phyloP scores from a whole-genome alignment of 257 asterid species.

The Rhazya stricta region DNA sequence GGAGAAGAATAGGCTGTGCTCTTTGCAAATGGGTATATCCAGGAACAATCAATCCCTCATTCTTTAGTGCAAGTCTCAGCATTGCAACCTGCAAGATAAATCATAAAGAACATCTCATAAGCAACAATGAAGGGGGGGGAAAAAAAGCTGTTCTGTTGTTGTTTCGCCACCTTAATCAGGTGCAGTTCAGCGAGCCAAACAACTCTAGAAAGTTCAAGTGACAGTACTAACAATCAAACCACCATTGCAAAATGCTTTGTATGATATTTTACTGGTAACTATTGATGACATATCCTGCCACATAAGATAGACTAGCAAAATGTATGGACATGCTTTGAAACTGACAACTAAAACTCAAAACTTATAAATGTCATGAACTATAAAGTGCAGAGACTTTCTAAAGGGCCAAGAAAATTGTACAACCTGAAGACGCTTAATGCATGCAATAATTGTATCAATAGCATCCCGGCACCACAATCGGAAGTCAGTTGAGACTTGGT shows the following conservation, averaged over 20 bases:
- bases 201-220: not conserved
- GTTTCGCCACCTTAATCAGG: not conserved
- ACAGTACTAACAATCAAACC: not conserved
- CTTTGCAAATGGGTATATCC: conserved; percentile 98
- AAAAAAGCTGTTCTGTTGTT: not conserved
- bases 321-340: not conserved
- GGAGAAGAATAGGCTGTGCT: conserved; percentile 95
- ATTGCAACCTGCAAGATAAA: conserved; percentile 46
- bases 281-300: not conserved
- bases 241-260: not conserved
- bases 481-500: conserved; percentile 92
- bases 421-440: conserved; percentile 79
- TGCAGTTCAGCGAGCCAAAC: not conserved
- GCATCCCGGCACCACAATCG: conserved; percentile 96
- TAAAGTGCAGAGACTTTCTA: not conserved
- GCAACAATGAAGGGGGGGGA: too few relatives aligned
- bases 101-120: conserved; percentile 5
- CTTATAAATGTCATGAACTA: not conserved
- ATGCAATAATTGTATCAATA: conserved; percentile 48
- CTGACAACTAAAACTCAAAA: not conserved
- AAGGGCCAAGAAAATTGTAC: conserved; percentile 6
- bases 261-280: not conserved
- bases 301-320: not conserved
- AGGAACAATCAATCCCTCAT: conserved; percentile 83
- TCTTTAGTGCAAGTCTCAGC: conserved; percentile 66